Base-by-base conservation (phyloP, 2,329 filamentous ascomycete species). In the Sphaerulina vaccinii region DNA sequence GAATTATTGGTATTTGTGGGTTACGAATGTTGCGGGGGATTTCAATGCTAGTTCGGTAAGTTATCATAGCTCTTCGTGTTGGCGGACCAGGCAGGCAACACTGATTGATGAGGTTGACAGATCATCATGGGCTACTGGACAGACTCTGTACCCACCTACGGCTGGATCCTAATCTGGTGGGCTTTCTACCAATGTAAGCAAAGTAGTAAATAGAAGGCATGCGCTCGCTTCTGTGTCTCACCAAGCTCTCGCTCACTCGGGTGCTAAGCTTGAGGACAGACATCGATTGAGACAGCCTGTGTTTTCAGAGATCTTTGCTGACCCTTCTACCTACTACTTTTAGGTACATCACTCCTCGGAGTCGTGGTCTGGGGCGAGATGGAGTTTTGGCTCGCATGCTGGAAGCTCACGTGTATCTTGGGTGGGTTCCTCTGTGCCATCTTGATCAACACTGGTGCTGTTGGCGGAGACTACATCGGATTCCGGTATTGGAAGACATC, bases 371-470 rank as follows among this genome's bases (percentile, higher is more conserved):
- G 71, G 55, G 72, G 71, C 7, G 72, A 74, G 57, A 69, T 68
- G 2, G 73, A 75, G 49, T 75, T 75, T 49, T 75, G 72, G 71
- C 64, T 75, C 1, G 73, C 72, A 3, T 65, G 70, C 11, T 46
- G 72, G 22, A 74, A 74, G 52, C 60, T 74, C 5, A 32, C 27
- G 4, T 32, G 27, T 32, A 32, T 32, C 2, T 13, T 32, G 5
- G 27, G 27, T 10, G 27, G 27, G n/a, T 32, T 32, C n/a, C 27
- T 32, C 10, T 32, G 27, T 13, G 27, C 27, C 2, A 32, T 32
- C 59, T 65, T 1, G 69, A 69, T 0, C 58, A 74, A 5, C 64
- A 67, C 27, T 10, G 27, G 27, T 13, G 27, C 27, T 4, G 27
- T 32, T 4, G 27, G 29, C 38, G 63, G 9, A 52, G 59, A 22